Base-by-base conservation (phyloP, 495 filamentous ascomycete species). In the Apodospora peruviana region DNA sequence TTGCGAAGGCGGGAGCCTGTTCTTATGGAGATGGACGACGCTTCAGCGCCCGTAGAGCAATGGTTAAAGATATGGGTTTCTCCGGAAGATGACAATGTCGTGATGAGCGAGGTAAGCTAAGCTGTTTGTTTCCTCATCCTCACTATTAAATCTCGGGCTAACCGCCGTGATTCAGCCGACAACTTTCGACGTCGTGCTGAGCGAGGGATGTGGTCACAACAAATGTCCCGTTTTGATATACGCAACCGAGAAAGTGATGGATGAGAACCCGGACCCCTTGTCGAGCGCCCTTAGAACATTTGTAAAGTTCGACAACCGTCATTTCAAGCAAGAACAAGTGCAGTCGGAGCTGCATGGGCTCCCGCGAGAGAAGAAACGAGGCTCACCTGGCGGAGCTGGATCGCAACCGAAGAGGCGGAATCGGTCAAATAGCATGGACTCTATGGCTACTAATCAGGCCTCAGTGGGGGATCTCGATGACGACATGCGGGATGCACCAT, bases 31-130 rank as follows among this genome's bases (percentile, higher is more conserved):
- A 7, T 57, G 10, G 50, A 50, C 8, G 58, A 48, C 11, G 43
- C 11, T 10, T 3, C 45, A 7, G n/a, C 38, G 7, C 27, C 51
- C 22, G 47, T 23, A 1, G 70, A 73, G 27, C 67, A 71, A 38
- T 76, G 72, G 72, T 76, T 65, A 64, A 70, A 67, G 45, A 50
- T 71, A 35, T 64, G 53, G 43, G 66, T 62, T 37, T 48, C 52
- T 1, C 38, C 46, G 2, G 51, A 52, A 5, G 11, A 65, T 19
- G 49, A 58, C 11, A 52, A 58, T 16, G 60, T 62, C 2, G 44
- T 64, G 40, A 59, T 61, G 46, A 57, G 60, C 11, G 66, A 71
- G 55, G 71, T 72, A 57, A 29, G 60, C 16, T 47, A 27, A 22
- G 22, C 12, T 12, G 22, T 10, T n/a, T 16, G 20, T 2, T 38